Evolutionary conservation across 1,284 basidiomycete species (phyloP), one percentile per base, ranked within the genome.

Genomic region (Ustilago xerochloae): DNA sequence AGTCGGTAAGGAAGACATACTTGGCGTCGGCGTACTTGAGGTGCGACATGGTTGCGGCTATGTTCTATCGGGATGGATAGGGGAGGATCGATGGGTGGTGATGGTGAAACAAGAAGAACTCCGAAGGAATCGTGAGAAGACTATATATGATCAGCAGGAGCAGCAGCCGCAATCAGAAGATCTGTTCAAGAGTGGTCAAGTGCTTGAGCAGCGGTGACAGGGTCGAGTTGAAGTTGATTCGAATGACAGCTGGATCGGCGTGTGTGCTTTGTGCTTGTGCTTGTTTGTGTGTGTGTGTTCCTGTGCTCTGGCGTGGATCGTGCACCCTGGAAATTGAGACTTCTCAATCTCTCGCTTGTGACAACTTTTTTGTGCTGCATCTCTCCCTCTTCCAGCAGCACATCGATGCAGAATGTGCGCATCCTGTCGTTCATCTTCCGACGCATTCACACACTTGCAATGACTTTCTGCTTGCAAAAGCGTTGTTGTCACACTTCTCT

Each of bases 1-100:
- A 83, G 56, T 84, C 82, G 38, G 81, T 84, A 29, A 84, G 75
- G 72, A 84, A 82, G 49, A 84, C 76, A 48, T 77, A 78, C 64
- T 80, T 79, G 59, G 75, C 74, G 57, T 83, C 79, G 33, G 63
- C 64, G 70, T 82, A 82, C 74, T 83, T 81, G 70, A 74, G 75
- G 53, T 74, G 65, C 59, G 75, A 74, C 70, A 74, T 77, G 46
- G 24, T 52, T 43, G 62, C 39, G 39, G n/a, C n/a, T n/a, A 30
- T 20, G 16, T n/a, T 29, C 28, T 46, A 22, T 29, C 30, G 26
- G 28, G 28, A 28, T 26, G 52, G 38, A 29, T 26, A 22, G 13
- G 28, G 54, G 28, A 3, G 28, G 43, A 50, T 35, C n/a, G 54
- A 16, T 54, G 59, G 48, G 35, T 30, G 41, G 24, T 22, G 54